Evolutionary conservation across 441 rosid species (phyloP).

Genomic region (Gossypium schwendimanii): DNA sequence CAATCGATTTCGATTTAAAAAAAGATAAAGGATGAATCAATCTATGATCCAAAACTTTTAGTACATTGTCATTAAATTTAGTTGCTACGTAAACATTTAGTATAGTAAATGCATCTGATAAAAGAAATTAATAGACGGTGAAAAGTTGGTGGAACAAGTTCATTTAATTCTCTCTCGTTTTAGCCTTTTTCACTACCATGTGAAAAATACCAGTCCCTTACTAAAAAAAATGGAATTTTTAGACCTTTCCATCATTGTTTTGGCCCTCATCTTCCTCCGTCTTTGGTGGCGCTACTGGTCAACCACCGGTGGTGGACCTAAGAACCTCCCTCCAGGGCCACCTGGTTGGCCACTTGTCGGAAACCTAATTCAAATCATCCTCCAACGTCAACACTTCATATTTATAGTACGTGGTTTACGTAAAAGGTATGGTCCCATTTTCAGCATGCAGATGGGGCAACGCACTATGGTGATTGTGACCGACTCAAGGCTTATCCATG

Average conservation of each 20-base stretch:
- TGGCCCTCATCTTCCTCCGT: slow-evolving; percentile 31
- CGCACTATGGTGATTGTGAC: slow-evolving; percentile 68
- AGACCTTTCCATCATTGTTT: slow-evolving; percentile 39
- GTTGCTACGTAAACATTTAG: neutral
- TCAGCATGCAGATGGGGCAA: slow-evolving; percentile 89
- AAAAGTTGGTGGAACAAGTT: slow-evolving; percentile 13
- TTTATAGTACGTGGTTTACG: slow-evolving; percentile 57
- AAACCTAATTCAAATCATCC: slow-evolving; percentile 59
- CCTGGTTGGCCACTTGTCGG: slow-evolving; percentile 82
- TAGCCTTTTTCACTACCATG: neutral
- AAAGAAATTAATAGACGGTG: neutral
- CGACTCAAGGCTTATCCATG: slow-evolving; percentile 67
- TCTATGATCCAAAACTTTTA: neutral
- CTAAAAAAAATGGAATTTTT: slow-evolving; percentile 35
- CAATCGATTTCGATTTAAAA: no score
- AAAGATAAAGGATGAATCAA: no score
- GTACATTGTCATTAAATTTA: neutral
- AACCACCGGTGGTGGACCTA: slow-evolving; percentile 8
- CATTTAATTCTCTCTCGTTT: neutral
- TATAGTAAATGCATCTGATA: neutral
- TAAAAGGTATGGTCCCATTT: slow-evolving; percentile 63
- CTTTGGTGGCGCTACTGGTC: slow-evolving; percentile 56
- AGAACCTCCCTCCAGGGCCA: slow-evolving; percentile 73
- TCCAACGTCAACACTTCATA: slow-evolving; percentile 63
- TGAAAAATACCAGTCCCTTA: neutral